A percentile compares a stretch with the other conserved stretches of the same genome.
These are phyloP conservation scores for Akanthomyces lecanii DNA, from an alignment of 2,329 filamentous ascomycete species.

Conservation along the genomic window DNA sequence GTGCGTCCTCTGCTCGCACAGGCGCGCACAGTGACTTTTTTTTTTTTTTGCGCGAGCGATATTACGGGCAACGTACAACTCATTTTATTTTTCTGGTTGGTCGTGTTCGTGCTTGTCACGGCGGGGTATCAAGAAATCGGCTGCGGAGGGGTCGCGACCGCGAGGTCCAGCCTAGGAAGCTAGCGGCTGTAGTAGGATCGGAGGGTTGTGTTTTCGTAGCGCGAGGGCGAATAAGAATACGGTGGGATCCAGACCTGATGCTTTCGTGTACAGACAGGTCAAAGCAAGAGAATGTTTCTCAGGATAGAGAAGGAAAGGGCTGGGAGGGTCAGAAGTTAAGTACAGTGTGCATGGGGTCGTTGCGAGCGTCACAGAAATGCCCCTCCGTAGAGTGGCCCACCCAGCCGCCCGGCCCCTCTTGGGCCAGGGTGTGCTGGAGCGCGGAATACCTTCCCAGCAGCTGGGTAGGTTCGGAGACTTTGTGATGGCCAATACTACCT, in stretches of 20 bases:
- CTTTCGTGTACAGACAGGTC: neutral
- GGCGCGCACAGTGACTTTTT: neutral
- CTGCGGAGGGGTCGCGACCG: conserved; percentile 11
- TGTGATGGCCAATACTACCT: neutral
- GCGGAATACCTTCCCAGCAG: neutral
- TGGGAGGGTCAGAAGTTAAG: neutral
- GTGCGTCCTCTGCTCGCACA: neutral
- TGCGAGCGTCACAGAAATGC: conserved; percentile 10
- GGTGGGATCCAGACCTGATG: neutral
- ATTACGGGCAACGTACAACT: conserved; percentile 12
- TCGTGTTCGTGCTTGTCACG: neutral
- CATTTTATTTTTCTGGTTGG: conserved; percentile 5
- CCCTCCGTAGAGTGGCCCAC: conserved; percentile 12
- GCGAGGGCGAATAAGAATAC: neutral
- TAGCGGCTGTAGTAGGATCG: neutral
- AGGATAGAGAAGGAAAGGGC: neutral
- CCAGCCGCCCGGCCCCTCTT: conserved; percentile 10
- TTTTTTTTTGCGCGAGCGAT: neutral
- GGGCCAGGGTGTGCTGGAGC: conserved; percentile 1
- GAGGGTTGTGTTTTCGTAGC: neutral
- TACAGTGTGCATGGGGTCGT: neutral
- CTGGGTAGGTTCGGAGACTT: too few relatives aligned
- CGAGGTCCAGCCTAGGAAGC: neutral
- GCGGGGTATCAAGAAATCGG: conserved; percentile 12
- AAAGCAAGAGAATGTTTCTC: neutral